Evolutionary conservation across 139 green algal genomes (phyloP).

Genomic region (Chlorella vulgaris): DNA sequence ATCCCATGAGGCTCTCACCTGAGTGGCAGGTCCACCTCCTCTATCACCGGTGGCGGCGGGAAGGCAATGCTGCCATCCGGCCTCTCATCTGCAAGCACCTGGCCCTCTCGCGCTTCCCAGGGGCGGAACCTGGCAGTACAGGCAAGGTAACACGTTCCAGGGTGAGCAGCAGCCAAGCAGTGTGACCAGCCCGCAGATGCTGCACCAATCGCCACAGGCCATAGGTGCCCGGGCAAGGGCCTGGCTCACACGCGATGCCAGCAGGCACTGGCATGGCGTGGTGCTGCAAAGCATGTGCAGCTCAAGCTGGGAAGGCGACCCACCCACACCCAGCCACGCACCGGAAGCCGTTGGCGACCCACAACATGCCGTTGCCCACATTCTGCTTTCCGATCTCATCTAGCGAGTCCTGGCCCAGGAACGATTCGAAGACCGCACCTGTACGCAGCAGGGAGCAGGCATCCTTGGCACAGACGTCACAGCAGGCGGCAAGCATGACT

Average conservation of each 20-base stretch:
- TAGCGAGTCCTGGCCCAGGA: slow-evolving; percentile 30
- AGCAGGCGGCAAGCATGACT: no score
- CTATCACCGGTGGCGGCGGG: not conserved
- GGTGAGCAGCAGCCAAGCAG: not conserved
- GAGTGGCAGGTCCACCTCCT: slow-evolving; percentile 11
- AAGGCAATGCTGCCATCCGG: not conserved
- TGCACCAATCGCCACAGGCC: no score
- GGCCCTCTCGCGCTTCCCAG: slow-evolving; percentile 4
- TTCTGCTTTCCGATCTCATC: slow-evolving; percentile 22
- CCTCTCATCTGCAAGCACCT: not conserved
- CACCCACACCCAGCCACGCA: not conserved
- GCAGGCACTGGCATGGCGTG: no score
- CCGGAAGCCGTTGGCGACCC: slow-evolving; percentile 38
- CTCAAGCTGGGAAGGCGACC: no score
- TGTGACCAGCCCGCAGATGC: no score
- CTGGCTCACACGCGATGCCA: no score
- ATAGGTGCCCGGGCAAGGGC: no score
- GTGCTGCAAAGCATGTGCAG: no score
- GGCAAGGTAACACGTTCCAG: not conserved
- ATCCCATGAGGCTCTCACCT: no score
- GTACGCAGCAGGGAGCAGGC: no score
- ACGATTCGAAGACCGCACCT: slow-evolving; percentile 34
- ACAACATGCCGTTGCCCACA: slow-evolving; percentile 33
- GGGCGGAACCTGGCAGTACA: slow-evolving; percentile 30
- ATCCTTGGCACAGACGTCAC: no score